Base-by-base conservation (phyloP, 768 basidiomycete genomes). In the Pisolithus tinctorius region DNA sequence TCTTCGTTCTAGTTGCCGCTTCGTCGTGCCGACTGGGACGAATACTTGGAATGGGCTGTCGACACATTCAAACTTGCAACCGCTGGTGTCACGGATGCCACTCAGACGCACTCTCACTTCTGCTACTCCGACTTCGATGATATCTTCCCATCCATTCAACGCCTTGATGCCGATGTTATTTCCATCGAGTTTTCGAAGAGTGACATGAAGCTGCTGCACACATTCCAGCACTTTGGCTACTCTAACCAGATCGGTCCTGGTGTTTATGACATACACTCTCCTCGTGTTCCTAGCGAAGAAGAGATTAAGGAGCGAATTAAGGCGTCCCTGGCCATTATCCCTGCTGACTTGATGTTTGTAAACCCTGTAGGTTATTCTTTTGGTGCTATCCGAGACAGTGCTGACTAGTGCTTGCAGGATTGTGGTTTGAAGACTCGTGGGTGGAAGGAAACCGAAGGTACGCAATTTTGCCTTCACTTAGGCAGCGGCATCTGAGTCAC, bases 221-320 rank as follows among this genome's bases (percentile, higher is more conserved):
- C 92, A 62, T 99, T 98, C 88, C 85, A 90, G 79, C 77, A 87
- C 53, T 88, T 91, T 71, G 88, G 89, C 41, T 98, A 98, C 80
- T 88, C 90, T 51, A 95, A 93, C 79, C 85, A 91, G 75, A 97
- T 98, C 66, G 93, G 95, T 52, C 95, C 95, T 17, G 95, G 93
- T 80, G 92, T 96, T 66, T 96, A 96, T 68, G 94, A 97, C 70
- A 96, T 99, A 74, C 96, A 98, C 79, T 97, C 94, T 61, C 96
- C 96, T 56, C 93, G 96, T 82, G 90, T 99, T 57, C 96, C 96
- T 42, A 75, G 83, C 54, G 82, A 84, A 62, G 80, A 93, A 69
- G 96, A 99, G 77, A 93, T 98, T 75, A 87, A 84, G 76, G 86
- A 94, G 61, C 89, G 94, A 63, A 77, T 98, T 67, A 80, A 80